Evolutionary conservation across 371 early-diverging fungal genomes (phyloP).

Genomic region (Actinomucor elegans): DNA sequence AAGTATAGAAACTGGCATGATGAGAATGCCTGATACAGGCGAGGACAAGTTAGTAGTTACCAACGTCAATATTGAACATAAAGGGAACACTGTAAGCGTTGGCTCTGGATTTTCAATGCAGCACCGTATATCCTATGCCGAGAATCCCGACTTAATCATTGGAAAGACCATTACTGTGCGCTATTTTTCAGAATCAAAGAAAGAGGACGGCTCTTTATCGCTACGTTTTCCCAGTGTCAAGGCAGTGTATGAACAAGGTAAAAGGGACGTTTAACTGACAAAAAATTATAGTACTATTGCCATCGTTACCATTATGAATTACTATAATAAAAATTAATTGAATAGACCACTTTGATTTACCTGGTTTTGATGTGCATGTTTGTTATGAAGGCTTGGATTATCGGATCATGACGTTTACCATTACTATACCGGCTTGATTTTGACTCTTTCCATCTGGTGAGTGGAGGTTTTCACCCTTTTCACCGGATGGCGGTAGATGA

Average conservation of each 20-base stretch:
- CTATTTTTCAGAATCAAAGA: conserved; percentile 54
- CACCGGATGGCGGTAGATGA: too few species aligned
- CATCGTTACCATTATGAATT: too few species aligned
- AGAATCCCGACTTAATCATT: conserved; percentile 44
- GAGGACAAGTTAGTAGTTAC: conserved; percentile 44
- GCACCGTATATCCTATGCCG: conserved; percentile 43
- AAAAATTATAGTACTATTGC: too few species aligned
- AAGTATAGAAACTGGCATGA: conserved; percentile 47
- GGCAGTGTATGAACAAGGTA: conserved; percentile 49
- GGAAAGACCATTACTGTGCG: conserved; percentile 59
- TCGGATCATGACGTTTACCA: too few species aligned
- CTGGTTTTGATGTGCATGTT: too few species aligned
- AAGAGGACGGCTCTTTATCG: conserved; percentile 30
- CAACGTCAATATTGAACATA: conserved; percentile 51
- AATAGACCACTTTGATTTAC: neutral
- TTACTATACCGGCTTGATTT: too few species aligned
- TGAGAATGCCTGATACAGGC: conserved; percentile 51
- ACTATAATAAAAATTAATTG: too few species aligned
- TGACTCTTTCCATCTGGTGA: too few species aligned
- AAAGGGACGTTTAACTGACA: conserved; percentile 18
- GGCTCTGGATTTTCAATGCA: conserved; percentile 58
- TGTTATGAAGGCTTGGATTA: too few species aligned
- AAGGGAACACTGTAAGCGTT: conserved; percentile 50
- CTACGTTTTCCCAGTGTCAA: conserved; percentile 63
- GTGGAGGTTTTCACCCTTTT: too few species aligned